Percentiles rank a stretch among this genome's conserved stretches.
Evolutionary conservation across 371 early-diverging fungal genomes (phyloP).

Genomic region (Sporodiniella umbellata): DNA sequence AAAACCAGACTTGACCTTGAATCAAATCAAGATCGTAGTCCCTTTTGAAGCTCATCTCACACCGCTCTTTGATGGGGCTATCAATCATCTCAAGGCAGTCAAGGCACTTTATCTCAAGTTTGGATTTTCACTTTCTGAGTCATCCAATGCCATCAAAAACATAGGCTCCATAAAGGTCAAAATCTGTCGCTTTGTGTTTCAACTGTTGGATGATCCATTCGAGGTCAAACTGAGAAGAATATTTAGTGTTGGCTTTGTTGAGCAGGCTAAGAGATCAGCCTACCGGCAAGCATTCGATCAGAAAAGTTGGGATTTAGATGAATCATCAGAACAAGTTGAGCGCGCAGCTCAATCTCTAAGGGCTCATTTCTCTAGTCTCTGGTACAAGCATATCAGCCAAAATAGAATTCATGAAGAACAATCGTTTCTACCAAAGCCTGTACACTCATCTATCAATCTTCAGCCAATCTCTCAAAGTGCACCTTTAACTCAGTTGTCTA

Average conservation of each 20-base stretch:
- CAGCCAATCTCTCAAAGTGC: not conserved
- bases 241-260: conserved; percentile 36
- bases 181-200: conserved; percentile 7
- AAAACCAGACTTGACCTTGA: not conserved
- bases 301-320: conserved; percentile 18
- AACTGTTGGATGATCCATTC: conserved; percentile 45
- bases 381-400: conserved; percentile 38
- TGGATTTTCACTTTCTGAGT: conserved; percentile 11
- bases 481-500: conserved; percentile 30
- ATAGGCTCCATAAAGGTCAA: conserved; percentile 1
- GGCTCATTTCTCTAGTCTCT: conserved; percentile 26
- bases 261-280: conserved; percentile 42
- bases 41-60: conserved; percentile 23
- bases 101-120: conserved; percentile 15
- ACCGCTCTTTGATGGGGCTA: conserved; percentile 12
- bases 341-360: conserved; percentile 6
- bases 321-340: not conserved
- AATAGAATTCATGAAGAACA: conserved; percentile 11
- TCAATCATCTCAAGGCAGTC: conserved; percentile 18
- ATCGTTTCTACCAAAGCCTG: conserved; percentile 2
- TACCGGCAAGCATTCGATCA: conserved; percentile 47
- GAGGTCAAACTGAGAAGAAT: conserved; percentile 37
- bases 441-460: conserved; percentile 1
- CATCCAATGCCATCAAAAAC: conserved; percentile 6
- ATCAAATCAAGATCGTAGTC: conserved; percentile 8